Evolutionary conservation across 768 basidiomycete species (phyloP), one percentile per base, ranked within the genome.

Genomic region (Tremella mesenterica): DNA sequence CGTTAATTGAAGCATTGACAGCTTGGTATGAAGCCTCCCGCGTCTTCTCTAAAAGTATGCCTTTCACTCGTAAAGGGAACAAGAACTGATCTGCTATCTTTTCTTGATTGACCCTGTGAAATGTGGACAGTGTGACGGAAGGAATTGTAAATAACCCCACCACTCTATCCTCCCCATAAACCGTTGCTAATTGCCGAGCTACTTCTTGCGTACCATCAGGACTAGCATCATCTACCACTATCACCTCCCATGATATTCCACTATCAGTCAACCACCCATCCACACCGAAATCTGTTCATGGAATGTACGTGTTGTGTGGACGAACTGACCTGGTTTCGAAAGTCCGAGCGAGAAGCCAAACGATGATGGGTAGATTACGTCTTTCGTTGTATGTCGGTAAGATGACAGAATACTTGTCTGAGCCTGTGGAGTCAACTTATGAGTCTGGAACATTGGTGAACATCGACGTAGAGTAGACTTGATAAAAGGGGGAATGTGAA

Each of bases 361-460:
- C 69, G 56, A 92, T 85, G 50, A 93, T 81, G 0, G 90, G 90
- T 16, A 93, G 75, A 67, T 93, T 92, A 75, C 85, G 88, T 66
- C 90, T 82, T 71, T 92, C 90, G 69, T 93, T 91, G 74, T 92
- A 93, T 1, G 90, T 93, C 27, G 90, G 90, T 1, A 93, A 79
- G 64, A 93, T 91, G 56, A 93, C 88, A 31, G 86, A 88, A 73
- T 91, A 91, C 73, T 85, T 91, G 60, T 75, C 69, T n/a, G 47
- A 48, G 18, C 47, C 47, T 48, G 28, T 27, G 30, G 45, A 52
- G 21, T 8, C 26, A 4, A 45, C 21, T n/a, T 45, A 8, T 14
- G 5, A 8, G 44, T 23, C 6, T 8, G 21, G 8, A 23, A 4
- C 20, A 16, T 9, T 8, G 4, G 16, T 6, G 26, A 16, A 16